Evolutionary conservation across 805 yeast species (phyloP).

Genomic region (Kluyveromyces lactis): DNA sequence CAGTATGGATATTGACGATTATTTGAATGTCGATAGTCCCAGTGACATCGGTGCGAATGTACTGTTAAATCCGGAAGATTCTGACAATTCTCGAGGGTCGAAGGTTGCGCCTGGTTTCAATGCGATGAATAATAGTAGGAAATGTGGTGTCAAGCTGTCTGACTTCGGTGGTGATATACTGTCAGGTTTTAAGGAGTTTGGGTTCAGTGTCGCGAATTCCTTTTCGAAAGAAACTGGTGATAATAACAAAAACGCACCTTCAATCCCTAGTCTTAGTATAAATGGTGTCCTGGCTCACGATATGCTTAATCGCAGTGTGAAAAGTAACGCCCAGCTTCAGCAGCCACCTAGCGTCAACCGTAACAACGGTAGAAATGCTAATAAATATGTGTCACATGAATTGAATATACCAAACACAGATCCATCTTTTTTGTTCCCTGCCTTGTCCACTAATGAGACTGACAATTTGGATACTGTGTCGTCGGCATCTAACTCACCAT

Average conservation of each 20-base stretch:
- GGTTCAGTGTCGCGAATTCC: not conserved
- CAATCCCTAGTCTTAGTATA: not conserved
- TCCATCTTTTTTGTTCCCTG: not conserved
- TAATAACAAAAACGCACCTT: not conserved
- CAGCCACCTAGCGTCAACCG: not conserved
- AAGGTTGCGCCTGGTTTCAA: too few relatives aligned
- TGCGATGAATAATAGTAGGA: not conserved
- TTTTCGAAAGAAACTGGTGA: not conserved
- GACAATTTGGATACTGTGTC: not conserved
- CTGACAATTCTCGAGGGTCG: too few relatives aligned
- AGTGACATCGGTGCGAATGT: too few relatives aligned
- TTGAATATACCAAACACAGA: not conserved
- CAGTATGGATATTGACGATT: too few relatives aligned
- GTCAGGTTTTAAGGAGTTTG: not conserved
- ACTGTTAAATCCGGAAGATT: too few relatives aligned
- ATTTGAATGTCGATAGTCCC: too few relatives aligned
- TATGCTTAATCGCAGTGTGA: too few relatives aligned
- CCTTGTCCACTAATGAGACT: not conserved
- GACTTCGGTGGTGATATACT: conserved; percentile 1
- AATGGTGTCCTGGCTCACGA: not conserved
- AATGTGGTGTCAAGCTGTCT: not conserved
- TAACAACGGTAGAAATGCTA: not conserved
- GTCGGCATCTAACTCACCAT: conserved; percentile 9
- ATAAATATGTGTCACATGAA: not conserved
- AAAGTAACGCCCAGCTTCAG: too few relatives aligned